A percentile compares a stretch with the other conserved stretches of the same genome.
Evolutionary conservation across 306 rosid genomes (phyloP).

Genomic region (Prinsepia uniflora): DNA sequence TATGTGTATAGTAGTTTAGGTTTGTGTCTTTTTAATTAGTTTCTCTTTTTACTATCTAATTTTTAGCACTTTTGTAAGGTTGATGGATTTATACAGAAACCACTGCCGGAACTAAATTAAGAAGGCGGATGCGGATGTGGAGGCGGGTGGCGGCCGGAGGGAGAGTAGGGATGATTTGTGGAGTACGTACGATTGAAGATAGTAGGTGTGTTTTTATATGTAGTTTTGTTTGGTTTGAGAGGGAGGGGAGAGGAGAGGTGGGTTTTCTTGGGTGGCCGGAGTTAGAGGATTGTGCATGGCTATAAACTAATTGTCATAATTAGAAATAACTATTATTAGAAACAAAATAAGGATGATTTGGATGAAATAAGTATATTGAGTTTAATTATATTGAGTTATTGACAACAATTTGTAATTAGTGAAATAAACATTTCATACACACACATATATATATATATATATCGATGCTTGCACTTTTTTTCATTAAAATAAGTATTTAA

Average conservation of each 20-base stretch:
- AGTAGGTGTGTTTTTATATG: not conserved
- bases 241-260: not conserved
- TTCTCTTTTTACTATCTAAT: not conserved
- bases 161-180: not conserved
- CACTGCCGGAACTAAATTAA: not conserved
- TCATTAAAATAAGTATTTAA: too few species aligned
- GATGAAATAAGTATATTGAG: too few species aligned
- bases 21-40: not conserved
- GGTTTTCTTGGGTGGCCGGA: not conserved
- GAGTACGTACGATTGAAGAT: not conserved
- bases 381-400: too few species aligned
- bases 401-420: too few species aligned
- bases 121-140: not conserved
- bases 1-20: not conserved
- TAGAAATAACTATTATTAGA: slow-evolving; percentile 1
- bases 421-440: too few species aligned
- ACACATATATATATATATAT: too few species aligned
- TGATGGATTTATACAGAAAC: not conserved
- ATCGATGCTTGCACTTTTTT: too few species aligned
- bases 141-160: not conserved
- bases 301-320: not conserved
- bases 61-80: not conserved
- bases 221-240: not conserved
- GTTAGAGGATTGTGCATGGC: not conserved
- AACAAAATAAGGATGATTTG: not conserved